Conservation (phyloP, 352 stramenopile genomes). For the Globisporangium cederbergense region DNA sequence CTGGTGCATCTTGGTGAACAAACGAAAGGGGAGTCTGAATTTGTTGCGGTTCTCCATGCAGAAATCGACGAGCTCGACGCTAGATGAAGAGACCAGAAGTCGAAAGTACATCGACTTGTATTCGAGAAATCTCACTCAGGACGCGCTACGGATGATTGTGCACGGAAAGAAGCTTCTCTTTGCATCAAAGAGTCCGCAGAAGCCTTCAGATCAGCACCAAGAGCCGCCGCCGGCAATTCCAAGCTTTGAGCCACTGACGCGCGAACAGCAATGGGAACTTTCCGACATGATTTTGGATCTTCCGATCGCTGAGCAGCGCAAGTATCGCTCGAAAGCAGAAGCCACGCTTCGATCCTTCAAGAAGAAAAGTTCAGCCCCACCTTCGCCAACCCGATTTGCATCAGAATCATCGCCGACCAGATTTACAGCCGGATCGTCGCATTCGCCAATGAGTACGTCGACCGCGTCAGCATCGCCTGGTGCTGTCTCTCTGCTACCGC, state of each 20-base stretch:
- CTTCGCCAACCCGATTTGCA: conserved; percentile 25
- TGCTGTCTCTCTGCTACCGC: background rate
- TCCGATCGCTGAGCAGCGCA: conserved; percentile 42
- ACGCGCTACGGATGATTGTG: conserved; percentile 40
- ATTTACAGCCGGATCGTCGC: conserved; percentile 13
- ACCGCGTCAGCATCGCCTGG: background rate
- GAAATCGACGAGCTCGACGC: background rate
- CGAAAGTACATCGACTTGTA: conserved; percentile 55
- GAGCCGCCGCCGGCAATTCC: conserved; percentile 22
- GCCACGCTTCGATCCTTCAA: conserved; percentile 34
- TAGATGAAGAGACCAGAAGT: conserved; percentile 9
- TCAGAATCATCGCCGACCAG: conserved; percentile 18
- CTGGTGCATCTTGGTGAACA: conserved; percentile 38
- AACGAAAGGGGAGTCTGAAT: conserved; percentile 17
- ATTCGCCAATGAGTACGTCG: conserved; percentile 5
- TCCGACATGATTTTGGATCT: conserved; percentile 59
- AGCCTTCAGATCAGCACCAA: conserved; percentile 6
- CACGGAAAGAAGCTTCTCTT: conserved; percentile 31
- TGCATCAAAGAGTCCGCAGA: conserved; percentile 19
- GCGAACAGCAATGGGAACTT: conserved; percentile 55
- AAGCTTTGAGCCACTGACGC: conserved; percentile 28
- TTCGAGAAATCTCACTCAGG: conserved; percentile 38
- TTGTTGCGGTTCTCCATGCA: conserved; percentile 11
- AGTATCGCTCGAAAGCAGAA: conserved; percentile 40
- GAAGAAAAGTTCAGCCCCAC: conserved; percentile 17